Conservation (phyloP, 345 rosid genomes). For the Corymbia maculata region DNA sequence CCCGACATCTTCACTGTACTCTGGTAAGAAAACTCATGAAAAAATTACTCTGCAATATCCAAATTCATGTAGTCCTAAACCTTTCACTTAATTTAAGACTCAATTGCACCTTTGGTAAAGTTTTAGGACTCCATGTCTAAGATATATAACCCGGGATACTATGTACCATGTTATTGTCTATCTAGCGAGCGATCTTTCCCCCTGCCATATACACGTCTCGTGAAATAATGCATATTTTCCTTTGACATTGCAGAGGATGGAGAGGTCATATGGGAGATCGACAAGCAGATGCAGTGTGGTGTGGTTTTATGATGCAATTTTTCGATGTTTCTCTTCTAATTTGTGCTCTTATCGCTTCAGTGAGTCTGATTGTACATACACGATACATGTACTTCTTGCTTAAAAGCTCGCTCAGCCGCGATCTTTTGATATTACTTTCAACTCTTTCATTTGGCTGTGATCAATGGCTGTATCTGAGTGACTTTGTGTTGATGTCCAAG, state of each 20-base stretch:
- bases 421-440: neutral
- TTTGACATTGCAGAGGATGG: slow-evolving; percentile 35
- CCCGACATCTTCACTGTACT: neutral
- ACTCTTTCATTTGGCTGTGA: too few species aligned
- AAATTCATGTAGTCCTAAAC: too few species aligned
- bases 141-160: neutral
- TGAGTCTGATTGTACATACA: too few species aligned
- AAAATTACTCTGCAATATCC: too few species aligned
- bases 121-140: neutral
- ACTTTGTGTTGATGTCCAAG: rapidly evolving
- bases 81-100: too few species aligned
- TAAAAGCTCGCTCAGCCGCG: neutral
- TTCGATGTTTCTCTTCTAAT: neutral
- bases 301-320: neutral
- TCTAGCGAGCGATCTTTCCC: neutral
- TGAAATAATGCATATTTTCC: neutral
- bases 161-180: too few species aligned
- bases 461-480: rapidly evolving
- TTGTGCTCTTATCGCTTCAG: neutral
- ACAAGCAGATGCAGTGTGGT: slow-evolving; percentile 1
- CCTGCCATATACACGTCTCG: neutral
- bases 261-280: slow-evolving; percentile 46
- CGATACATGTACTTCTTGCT: neutral
- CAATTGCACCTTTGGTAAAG: too few species aligned
- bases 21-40: neutral